Evolutionary conservation across 345 rosid species (phyloP), one percentile per base, ranked within the genome.

Genomic region (Salix exigua): DNA sequence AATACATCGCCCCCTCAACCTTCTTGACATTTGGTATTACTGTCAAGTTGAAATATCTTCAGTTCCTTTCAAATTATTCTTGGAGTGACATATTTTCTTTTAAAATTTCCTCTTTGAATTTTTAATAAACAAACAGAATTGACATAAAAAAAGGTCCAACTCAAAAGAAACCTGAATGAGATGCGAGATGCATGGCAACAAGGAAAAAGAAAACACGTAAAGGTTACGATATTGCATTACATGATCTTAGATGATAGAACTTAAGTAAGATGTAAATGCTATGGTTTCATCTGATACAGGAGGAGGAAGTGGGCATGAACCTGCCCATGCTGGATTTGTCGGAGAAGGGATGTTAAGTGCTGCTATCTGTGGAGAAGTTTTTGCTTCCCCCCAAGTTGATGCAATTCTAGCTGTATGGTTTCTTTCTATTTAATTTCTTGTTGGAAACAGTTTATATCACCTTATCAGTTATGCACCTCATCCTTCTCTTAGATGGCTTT

Each of bases 341-440:
- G 99, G 99, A 82, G 98, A 96, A 86, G 99, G 99, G 80, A 96
- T 96, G 99, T 94, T 96, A 46, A 93, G 98, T 33, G 99, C 98
- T 51, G 94, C 99, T 67, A 86, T 96, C 68, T 93, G 99, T 31
- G 98, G 99, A 80, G 98, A 96, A 83, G 84, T 96, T 84, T 96
- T 96, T 87, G 85, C 93, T 48, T 93, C 98, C 63, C 99, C 99
- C 53, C 89, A 94, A 18, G 96, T 93, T 81, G 99, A 96, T 86
- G 86, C 99, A 74, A 91, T 96, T 85, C 75, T 96, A 60, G 97
- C 99, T 77, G 98, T 96, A 89, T 80, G 91, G 63, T 73, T 80
- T 79, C 70, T 66, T 71, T 69, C 21, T 31, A 7, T 55, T 58
- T 70, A 9, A 75, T 60, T 75, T 66, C 42, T 71, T 53, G 25